phyloP scores from a whole-genome alignment of 768 basidiomycete genomes.

The Mrakia frigida region DNA sequence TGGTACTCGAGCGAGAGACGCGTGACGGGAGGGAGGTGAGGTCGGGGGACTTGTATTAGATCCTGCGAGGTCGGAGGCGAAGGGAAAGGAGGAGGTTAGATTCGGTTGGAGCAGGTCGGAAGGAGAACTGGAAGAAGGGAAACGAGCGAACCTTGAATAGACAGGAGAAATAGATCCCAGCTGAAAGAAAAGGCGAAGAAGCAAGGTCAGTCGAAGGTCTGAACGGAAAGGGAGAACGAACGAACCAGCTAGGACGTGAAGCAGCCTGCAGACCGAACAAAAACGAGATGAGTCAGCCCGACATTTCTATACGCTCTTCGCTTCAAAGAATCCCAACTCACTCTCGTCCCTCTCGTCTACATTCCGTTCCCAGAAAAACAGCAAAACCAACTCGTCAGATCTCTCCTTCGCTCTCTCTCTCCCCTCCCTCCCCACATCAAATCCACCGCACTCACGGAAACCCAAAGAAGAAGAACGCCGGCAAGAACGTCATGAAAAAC shows the following conservation, averaged over 20 bases:
- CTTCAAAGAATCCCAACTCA: not conserved
- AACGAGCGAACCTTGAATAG: slow-evolving; percentile 52
- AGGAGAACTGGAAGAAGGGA: not conserved
- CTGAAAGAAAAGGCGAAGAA: slow-evolving; percentile 50
- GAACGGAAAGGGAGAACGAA: not conserved
- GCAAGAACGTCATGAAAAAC: slow-evolving; percentile 88
- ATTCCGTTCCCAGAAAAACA: not conserved
- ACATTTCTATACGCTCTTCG: not conserved
- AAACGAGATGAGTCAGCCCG: not conserved
- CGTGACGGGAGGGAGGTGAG: slow-evolving; percentile 84
- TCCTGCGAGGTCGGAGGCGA: slow-evolving; percentile 54
- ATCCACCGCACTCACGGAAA: slow-evolving; percentile 57
- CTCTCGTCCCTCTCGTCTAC: slow-evolving; percentile 23
- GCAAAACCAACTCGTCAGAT: not conserved
- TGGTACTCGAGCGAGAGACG: slow-evolving; percentile 52
- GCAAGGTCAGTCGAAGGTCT: slow-evolving; percentile 45
- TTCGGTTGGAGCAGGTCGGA: not conserved
- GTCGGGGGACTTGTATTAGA: slow-evolving; percentile 80
- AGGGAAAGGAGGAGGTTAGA: not conserved
- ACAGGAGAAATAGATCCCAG: slow-evolving; percentile 81
- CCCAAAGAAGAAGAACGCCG: slow-evolving; percentile 84
- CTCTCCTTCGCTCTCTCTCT: not conserved
- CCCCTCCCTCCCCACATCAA: not conserved
- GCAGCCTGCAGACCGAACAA: slow-evolving; percentile 44
- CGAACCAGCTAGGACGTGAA: slow-evolving; percentile 53